phyloP scores from a whole-genome alignment of 1,284 basidiomycete genomes.

The Rhodotorula sp. region DNA sequence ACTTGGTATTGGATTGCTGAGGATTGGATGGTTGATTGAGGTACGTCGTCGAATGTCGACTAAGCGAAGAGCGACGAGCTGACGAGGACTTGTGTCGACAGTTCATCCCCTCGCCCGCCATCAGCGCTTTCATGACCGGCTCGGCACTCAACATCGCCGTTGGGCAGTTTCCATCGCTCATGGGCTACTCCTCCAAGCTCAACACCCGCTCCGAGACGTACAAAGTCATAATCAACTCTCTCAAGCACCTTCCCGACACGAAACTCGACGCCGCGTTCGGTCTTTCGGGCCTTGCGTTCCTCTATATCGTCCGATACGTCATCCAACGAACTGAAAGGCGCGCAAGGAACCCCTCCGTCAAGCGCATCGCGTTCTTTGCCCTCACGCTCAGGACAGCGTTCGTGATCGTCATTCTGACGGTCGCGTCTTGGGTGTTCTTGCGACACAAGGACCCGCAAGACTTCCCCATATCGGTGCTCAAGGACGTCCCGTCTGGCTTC shows the following conservation, averaged over 20 bases:
- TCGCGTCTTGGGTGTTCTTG: conserved; percentile 80
- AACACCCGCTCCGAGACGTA: conserved; percentile 77
- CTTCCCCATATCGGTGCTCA: conserved; percentile 83
- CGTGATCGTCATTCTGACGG: conserved; percentile 77
- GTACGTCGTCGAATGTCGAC: neutral
- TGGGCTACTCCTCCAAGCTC: conserved; percentile 71
- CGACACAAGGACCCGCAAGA: conserved; percentile 60
- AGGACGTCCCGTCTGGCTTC: conserved; percentile 63
- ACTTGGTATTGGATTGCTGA: conserved; percentile 82
- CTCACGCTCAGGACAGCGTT: conserved; percentile 78
- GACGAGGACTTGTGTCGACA: neutral
- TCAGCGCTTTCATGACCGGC: conserved; percentile 73
- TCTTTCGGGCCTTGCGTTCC: conserved; percentile 66
- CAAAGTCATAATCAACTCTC: conserved; percentile 80
- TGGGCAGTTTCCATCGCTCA: conserved; percentile 73
- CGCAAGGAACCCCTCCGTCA: conserved; percentile 47
- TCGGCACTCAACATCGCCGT: conserved; percentile 57
- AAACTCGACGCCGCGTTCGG: conserved; percentile 88
- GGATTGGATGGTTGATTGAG: conserved; percentile 92
- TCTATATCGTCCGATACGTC: conserved; percentile 73
- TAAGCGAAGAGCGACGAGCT: neutral
- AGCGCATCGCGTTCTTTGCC: conserved; percentile 78
- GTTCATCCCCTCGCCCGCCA: conserved; percentile 65
- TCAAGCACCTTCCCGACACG: conserved; percentile 74
- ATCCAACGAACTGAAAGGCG: conserved; percentile 54